A percentile compares a stretch with the other conserved stretches of the same genome.
phyloP scores from a whole-genome alignment of 1,284 basidiomycete genomes.

The Ustilago bromivora region DNA sequence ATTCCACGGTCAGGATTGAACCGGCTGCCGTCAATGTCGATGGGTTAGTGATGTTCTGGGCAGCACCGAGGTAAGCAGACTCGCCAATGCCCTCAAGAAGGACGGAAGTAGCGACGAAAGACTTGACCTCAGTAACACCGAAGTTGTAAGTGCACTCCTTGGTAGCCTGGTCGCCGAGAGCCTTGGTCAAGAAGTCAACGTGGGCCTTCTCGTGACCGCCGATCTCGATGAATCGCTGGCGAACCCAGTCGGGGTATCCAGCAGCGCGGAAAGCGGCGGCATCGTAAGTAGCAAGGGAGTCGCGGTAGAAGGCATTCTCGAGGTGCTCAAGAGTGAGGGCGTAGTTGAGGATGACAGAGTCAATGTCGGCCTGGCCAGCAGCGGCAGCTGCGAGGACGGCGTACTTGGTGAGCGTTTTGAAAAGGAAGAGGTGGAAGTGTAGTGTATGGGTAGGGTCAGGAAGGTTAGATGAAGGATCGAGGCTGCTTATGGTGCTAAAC shows the following conservation, averaged over 20 bases:
- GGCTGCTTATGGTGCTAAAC: background rate
- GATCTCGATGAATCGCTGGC: slow-evolving; percentile 70
- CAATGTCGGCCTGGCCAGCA: slow-evolving; percentile 66
- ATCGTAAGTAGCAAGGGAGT: slow-evolving; percentile 55
- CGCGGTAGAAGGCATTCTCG: slow-evolving; percentile 76
- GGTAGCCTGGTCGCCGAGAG: slow-evolving; percentile 74
- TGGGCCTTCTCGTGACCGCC: slow-evolving; percentile 74
- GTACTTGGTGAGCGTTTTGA: slow-evolving; percentile 54
- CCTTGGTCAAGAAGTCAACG: slow-evolving; percentile 72
- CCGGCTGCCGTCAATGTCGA: slow-evolving; percentile 55
- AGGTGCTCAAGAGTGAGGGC: slow-evolving; percentile 79
- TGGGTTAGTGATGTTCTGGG: slow-evolving; percentile 71
- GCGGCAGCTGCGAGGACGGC: slow-evolving; percentile 56
- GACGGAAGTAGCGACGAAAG: slow-evolving; percentile 74
- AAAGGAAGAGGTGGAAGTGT: background rate
- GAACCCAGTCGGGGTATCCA: slow-evolving; percentile 74
- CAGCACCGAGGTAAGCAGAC: slow-evolving; percentile 75
- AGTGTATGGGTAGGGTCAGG: background rate
- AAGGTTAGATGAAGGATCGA: slow-evolving; percentile 10
- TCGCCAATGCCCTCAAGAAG: slow-evolving; percentile 75
- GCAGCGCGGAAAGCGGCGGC: slow-evolving; percentile 74
- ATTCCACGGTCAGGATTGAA: slow-evolving; percentile 59
- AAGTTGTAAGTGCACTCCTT: slow-evolving; percentile 76
- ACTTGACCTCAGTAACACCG: slow-evolving; percentile 67
- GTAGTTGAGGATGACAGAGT: slow-evolving; percentile 73